Conservation (phyloP, 2,329 filamentous ascomycete species). For the Cryphonectria parasitica region DNA sequence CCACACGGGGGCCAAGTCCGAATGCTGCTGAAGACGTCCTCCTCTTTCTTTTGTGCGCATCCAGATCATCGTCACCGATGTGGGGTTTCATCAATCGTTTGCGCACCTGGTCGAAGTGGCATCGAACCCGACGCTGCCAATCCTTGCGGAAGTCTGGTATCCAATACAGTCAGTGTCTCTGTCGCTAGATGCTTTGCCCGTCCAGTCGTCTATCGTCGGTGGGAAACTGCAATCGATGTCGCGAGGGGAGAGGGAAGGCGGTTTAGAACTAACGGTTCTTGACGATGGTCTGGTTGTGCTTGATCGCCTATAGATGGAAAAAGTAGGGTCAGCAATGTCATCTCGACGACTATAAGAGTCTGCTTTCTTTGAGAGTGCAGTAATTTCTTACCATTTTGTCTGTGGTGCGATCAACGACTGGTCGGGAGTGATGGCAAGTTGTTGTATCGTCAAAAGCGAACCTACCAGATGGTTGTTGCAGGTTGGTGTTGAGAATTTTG, state of each 20-base stretch:
- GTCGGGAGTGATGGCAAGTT: slow-evolving; percentile 24
- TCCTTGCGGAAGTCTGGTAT: slow-evolving; percentile 95
- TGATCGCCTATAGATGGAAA: slow-evolving; percentile 76
- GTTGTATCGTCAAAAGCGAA: slow-evolving; percentile 28
- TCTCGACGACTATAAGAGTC: slow-evolving; percentile 31
- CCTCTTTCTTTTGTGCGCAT: slow-evolving; percentile 7
- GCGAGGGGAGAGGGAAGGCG: slow-evolving; percentile 28
- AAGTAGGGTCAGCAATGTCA: slow-evolving; percentile 35
- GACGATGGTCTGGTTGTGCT: slow-evolving; percentile 98
- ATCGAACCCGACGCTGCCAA: slow-evolving; percentile 98
- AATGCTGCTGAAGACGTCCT: neutral
- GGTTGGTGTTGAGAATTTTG: slow-evolving; percentile 27
- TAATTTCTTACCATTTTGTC: slow-evolving; percentile 55
- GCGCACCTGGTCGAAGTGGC: slow-evolving; percentile 99
- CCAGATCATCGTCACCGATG: slow-evolving; percentile 28
- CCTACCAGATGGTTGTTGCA: slow-evolving; percentile 19
- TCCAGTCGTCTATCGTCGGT: slow-evolving; percentile 35
- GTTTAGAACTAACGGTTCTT: slow-evolving; percentile 77
- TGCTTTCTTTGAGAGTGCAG: slow-evolving; percentile 8
- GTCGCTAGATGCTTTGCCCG: slow-evolving; percentile 5
- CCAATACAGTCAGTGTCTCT: slow-evolving; percentile 45
- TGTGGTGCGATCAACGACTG: slow-evolving; percentile 54
- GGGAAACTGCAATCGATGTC: slow-evolving; percentile 33
- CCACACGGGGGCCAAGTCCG: slow-evolving; percentile 22
- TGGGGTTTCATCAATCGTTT: slow-evolving; percentile 32